Conservation (phyloP, 371 early-diverging fungal genomes). For the Parasitella parasitica region DNA sequence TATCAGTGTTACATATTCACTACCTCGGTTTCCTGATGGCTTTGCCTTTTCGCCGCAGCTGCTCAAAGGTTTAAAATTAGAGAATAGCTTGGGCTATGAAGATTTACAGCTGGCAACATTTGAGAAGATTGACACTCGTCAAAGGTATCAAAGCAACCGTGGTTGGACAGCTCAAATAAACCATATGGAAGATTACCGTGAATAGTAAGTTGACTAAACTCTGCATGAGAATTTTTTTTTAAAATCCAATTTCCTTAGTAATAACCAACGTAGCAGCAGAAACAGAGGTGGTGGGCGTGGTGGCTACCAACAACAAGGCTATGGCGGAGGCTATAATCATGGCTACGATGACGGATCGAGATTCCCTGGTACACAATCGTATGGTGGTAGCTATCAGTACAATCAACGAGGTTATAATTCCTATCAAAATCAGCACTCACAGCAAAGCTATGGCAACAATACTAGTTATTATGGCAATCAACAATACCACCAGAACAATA, state of each 20-base stretch:
- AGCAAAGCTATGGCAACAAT: conserved; percentile 1
- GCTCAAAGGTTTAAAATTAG: conserved; percentile 54
- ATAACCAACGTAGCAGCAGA: conserved; percentile 16
- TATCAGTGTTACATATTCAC: conserved; percentile 55
- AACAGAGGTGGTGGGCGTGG: conserved; percentile 9
- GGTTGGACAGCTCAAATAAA: conserved; percentile 49
- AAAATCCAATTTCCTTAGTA: conserved; percentile 1
- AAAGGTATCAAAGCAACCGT: conserved; percentile 26
- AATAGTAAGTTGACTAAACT: conserved; percentile 25
- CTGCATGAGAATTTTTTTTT: neutral
- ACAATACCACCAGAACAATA: conserved; percentile 1
- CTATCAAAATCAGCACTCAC: conserved; percentile 6
- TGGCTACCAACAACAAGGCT: conserved; percentile 32
- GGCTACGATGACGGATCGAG: conserved; percentile 16
- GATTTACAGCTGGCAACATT: conserved; percentile 58
- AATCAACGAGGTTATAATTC: neutral
- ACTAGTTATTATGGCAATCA: conserved; percentile 10
- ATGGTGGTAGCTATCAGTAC: conserved; percentile 17
- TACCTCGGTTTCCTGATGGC: conserved; percentile 45
- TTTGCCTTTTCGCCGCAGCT: conserved; percentile 48
- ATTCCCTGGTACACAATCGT: conserved; percentile 15
- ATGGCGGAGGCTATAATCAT: conserved; percentile 30
- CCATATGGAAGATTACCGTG: conserved; percentile 47
- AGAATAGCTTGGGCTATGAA: conserved; percentile 43
- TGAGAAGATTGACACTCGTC: conserved; percentile 39